phyloP scores from a whole-genome alignment of 1,284 basidiomycete species.

The Boletus semigastroideus region DNA sequence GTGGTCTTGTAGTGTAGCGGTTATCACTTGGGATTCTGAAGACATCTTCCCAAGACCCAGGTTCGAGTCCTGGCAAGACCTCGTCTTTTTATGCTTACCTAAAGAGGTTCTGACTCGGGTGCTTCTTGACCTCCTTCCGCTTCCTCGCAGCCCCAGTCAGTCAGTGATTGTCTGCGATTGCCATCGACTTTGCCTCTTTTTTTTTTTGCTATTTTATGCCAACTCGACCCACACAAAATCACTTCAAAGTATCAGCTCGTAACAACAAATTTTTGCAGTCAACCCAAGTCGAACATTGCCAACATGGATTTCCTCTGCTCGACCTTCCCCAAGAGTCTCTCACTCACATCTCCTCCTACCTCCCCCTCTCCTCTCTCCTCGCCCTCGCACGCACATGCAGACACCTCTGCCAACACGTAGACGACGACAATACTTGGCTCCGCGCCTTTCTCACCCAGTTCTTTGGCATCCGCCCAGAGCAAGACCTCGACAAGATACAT shows the following conservation, averaged over 20 bases:
- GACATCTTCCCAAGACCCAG: constrained; percentile 27
- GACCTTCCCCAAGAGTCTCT: constrained; percentile 71
- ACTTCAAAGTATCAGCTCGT: constrained; percentile 11
- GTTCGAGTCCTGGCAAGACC: constrained; percentile 28
- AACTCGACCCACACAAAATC: constrained; percentile 23
- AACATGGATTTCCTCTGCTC: constrained; percentile 57
- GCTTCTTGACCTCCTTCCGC: constrained; percentile 1
- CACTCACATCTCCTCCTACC: constrained; percentile 75
- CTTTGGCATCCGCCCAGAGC: constrained; percentile 64
- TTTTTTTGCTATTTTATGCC: constrained; percentile 29
- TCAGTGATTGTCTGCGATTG: constrained; percentile 25
- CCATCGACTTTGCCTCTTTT: constrained; percentile 4
- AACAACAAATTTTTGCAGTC: constrained; percentile 1
- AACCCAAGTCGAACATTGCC: constrained; percentile 13
- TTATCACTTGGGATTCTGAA: constrained; percentile 61
- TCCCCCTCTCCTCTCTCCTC: constrained; percentile 65
- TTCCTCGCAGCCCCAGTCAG: constrained; percentile 17
- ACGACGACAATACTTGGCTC: constrained; percentile 81
- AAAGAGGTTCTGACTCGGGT: too few species aligned
- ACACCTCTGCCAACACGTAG: constrained; percentile 62
- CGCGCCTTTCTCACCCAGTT: constrained; percentile 77
- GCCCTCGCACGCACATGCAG: constrained; percentile 57
- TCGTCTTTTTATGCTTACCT: background rate
- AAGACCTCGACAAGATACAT: constrained; percentile 44
- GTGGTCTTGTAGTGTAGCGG: constrained; percentile 51